phyloP scores from a whole-genome alignment of 495 filamentous ascomycete species.

The Usnea hakonensis region DNA sequence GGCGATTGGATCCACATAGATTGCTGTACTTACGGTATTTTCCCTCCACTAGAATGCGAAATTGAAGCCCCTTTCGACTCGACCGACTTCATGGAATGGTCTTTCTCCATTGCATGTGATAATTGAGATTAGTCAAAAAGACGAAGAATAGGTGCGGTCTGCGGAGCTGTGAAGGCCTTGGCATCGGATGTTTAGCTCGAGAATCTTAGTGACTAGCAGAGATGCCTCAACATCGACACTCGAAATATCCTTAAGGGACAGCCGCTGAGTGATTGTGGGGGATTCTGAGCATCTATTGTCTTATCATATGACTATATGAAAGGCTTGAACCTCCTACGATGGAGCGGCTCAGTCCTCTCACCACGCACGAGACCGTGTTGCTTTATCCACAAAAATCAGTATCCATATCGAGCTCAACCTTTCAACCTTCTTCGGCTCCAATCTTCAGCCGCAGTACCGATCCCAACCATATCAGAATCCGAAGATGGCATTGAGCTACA shows the following conservation, averaged over 20 bases:
- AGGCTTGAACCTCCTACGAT: constrained; percentile 61
- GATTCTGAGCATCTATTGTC: neutral
- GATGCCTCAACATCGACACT: neutral
- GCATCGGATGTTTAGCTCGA: constrained; percentile 13
- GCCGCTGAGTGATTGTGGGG: constrained; percentile 8
- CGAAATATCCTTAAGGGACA: neutral
- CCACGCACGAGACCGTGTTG: constrained; percentile 44
- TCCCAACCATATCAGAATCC: constrained; percentile 10
- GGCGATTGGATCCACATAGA: neutral
- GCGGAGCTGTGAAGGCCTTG: constrained; percentile 7
- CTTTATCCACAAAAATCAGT: constrained; percentile 35
- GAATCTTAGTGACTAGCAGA: constrained; percentile 4
- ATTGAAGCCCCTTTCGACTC: constrained; percentile 22
- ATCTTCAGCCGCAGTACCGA: constrained; percentile 18
- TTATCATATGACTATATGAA: constrained; percentile 47
- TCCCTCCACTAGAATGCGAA: constrained; percentile 50
- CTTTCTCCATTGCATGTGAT: constrained; percentile 15
- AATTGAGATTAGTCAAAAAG: no score
- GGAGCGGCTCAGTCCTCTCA: constrained; percentile 62
- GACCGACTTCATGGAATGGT: constrained; percentile 23
- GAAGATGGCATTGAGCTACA: constrained; percentile 20
- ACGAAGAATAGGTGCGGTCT: neutral
- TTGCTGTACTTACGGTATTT: constrained; percentile 68
- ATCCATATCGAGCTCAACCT: constrained; percentile 18
- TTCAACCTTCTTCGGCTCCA: constrained; percentile 26